Evolutionary conservation across 2,329 filamentous ascomycete genomes (phyloP), one percentile per base, ranked within the genome.

Genomic region (Lithohypha guttulata): DNA sequence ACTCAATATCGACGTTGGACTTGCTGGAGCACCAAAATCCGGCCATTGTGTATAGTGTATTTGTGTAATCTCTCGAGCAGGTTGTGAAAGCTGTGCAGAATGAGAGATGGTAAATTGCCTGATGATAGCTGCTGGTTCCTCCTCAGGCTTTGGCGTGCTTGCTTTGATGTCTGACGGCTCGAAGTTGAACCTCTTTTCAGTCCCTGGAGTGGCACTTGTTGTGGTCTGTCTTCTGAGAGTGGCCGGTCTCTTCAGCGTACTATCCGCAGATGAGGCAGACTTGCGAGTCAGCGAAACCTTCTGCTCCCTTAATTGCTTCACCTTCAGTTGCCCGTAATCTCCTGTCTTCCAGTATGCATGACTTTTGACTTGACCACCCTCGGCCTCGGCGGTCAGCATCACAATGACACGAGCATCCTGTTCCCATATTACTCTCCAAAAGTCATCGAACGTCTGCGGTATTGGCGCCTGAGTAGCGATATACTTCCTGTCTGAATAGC

Each of bases 351-450:
- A 98, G 60, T 95, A 98, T 6, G 84, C 77, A 58, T 98, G 87
- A 46, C 89, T 94, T 59, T 96, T 98, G 30, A 93, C 69, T 56
- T 94, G 87, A 1, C 89, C 87, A 17, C 86, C 85, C 63, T 98
- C 91, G 18, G 82, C 75, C 59, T 96, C 89, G 2, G 91, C 89
- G 4, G 91, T 98, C 49, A 98, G 71, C 81, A 95, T 96, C 48
- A 96, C 87, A 45, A 98, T 81, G 18, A 96, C 84, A 36, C 89
- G 81, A 3, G 93, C 80, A 55, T 96, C 87, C 59, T 96, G 84
- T 56, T 96, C 87, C 91, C 91, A 98, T 20, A 96, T 72, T 8
- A 95, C 81, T 44, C 85, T 89, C 91, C 91, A 98, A 56, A 98
- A 98, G 59, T 98, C 91, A 58, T 84, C 79, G 54, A 93, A 95